Evolutionary conservation across 2,329 filamentous ascomycete species (phyloP), one percentile per base, ranked within the genome.

Genomic region (Orbilia brochopaga): DNA sequence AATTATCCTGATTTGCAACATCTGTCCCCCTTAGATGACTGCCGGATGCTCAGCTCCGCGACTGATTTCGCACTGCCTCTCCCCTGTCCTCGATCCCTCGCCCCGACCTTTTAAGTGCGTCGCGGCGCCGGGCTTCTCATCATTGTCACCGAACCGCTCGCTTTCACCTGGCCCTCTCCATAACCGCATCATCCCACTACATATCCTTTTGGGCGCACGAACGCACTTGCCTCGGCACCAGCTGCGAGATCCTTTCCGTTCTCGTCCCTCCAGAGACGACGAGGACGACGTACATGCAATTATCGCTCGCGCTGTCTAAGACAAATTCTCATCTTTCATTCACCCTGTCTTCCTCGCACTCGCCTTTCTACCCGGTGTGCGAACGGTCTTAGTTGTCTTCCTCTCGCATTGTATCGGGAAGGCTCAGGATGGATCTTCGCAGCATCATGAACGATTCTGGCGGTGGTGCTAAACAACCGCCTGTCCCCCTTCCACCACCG

Each of bases 381-480:
- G 37, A 15, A 17, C 58, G 63, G 23, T 37, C 44, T 37, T n/a
- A 15, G 24, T 54, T 24, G 27, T 54, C 40, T 27, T 51, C 27
- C 52, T 57, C n/a, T 42, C 21, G 35, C 27, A 24, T 48, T 55
- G 37, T 54, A 30, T 35, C 53, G 35, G 57, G 51, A 35, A 52
- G 52, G 35, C 35, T 55, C 52, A 50, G 42, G 24, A 77, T 77
- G 76, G 75, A 77, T 60, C 75, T 77, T 69, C 75, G 75, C 54
- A 74, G 69, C 32, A 75, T 77, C 73, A 73, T 77, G 60, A 77
- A 77, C 69, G 73, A 74, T 44, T 66, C 74, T 35, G 66, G 67
- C n/a, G 61, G 69, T 17, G 64, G 60, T 53, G 44, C 72, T 46
- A 63, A 69, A 30, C 70, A 72, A 19, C 69, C 53, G 15, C 55